Conservation (phyloP, 2,329 filamentous ascomycete genomes). For the Colletotrichum orchidophilum region DNA sequence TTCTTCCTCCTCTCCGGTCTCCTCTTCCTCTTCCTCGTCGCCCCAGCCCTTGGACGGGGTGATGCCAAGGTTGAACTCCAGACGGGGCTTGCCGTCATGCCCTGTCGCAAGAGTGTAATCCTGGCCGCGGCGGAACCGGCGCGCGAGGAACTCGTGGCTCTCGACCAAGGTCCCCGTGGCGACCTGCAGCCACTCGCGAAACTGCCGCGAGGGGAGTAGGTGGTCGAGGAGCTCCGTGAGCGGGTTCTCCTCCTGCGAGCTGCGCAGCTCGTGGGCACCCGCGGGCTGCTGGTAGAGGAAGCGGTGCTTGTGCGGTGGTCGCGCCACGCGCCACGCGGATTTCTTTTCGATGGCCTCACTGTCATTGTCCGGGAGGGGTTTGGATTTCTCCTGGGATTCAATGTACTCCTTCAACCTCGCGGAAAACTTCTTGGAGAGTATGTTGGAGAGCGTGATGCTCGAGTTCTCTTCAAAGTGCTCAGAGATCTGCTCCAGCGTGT, state of each 20-base stretch:
- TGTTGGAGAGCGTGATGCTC: constrained; percentile 81
- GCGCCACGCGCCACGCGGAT: constrained; percentile 77
- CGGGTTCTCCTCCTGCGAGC: constrained; percentile 59
- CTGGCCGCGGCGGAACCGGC: constrained; percentile 84
- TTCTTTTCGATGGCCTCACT: constrained; percentile 66
- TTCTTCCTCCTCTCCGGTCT: constrained; percentile 52
- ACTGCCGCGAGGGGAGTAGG: constrained; percentile 84
- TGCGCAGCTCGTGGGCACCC: constrained; percentile 47
- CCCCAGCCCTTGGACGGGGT: constrained; percentile 91
- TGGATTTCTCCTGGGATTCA: constrained; percentile 66
- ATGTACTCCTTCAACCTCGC: constrained; percentile 77
- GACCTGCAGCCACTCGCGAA: constrained; percentile 88
- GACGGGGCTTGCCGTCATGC: constrained; percentile 78
- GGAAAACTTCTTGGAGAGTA: constrained; percentile 83
- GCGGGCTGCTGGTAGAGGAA: constrained; percentile 81
- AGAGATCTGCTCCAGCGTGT: constrained; percentile 84
- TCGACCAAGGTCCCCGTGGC: constrained; percentile 80
- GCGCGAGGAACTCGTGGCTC: constrained; percentile 80
- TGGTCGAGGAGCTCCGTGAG: constrained; percentile 83
- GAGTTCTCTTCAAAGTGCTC: constrained; percentile 85
- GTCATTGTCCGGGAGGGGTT: constrained; percentile 48
- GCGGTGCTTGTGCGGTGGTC: constrained; percentile 94
- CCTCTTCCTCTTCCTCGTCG: constrained; percentile 68
- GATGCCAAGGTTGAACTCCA: constrained; percentile 88
- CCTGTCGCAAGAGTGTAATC: constrained; percentile 95